phyloP scores from a whole-genome alignment of 768 basidiomycete genomes.

The Rhodotorula diobovata region DNA sequence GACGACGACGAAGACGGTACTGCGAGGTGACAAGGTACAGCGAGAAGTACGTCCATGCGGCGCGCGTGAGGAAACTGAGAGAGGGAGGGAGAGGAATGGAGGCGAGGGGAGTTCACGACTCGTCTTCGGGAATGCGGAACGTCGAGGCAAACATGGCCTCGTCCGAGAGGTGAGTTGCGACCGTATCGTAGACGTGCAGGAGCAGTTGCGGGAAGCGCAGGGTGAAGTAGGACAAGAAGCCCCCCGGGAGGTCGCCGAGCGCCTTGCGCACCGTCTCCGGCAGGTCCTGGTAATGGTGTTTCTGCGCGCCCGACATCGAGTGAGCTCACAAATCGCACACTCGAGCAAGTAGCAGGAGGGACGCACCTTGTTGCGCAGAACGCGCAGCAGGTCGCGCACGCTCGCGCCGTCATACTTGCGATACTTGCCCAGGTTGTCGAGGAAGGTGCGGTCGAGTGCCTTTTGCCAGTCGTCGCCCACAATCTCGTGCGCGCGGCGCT shows the following conservation, averaged over 20 bases:
- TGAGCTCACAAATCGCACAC: no score
- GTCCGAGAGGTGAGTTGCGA: conserved; percentile 64
- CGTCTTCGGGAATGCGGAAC: conserved; percentile 30
- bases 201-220: conserved; percentile 84
- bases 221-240: conserved; percentile 89
- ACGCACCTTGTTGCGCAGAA: conserved; percentile 86
- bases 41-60: no score
- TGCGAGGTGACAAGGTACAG: no score
- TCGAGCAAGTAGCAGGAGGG: not conserved
- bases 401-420: conserved; percentile 89
- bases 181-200: conserved; percentile 83
- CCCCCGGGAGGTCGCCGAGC: conserved; percentile 84
- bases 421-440: conserved; percentile 93
- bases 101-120: not conserved
- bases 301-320: conserved; percentile 54
- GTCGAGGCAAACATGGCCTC: conserved; percentile 55
- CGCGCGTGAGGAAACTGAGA: not conserved
- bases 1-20: no score
- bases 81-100: not conserved
- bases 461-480: conserved; percentile 88
- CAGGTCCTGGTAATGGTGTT: conserved; percentile 96
- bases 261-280: conserved; percentile 84
- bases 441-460: conserved; percentile 78
- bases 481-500: conserved; percentile 63
- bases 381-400: conserved; percentile 85